Base-by-base conservation (phyloP, 164 flowering plant genomes). In the Liriodendron chinense region DNA sequence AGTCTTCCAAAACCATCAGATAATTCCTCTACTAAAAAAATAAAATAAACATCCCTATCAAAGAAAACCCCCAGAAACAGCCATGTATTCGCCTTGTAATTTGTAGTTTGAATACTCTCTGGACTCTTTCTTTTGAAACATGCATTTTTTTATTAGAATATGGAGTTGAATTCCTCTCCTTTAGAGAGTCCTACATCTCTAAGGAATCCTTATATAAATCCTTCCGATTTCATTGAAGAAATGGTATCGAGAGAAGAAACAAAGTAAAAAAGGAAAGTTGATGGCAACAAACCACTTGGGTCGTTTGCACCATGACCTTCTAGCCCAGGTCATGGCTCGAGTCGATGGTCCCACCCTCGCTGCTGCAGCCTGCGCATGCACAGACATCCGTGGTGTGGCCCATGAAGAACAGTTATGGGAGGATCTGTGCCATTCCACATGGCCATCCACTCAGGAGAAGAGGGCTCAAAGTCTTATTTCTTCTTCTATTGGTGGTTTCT, bases 291-390 rank as follows among this genome's bases (percentile, higher is more conserved):
- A 47, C 12, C 50, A 59, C 47, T 7, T 72, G 53, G 26, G 26
- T 34, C 53, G 22, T 9, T 22, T 79, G 72, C 75, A 76, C 67
- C 65, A 49, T 9, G 81, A 79, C 57, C 66, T 80, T 8, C 68
- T 83, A 14, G 77, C 47, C 9, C 74, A 76, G 63, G 77, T 80
- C 71, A 23, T 83, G 72, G 64, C 70, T 23, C 71, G 57, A 47
- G 78, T 78, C 25, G 82, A 80, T 62, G 83, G 85, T 56, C 62
- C 74, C 1, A 69, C 67, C 47, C 59, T 83, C 57, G 85, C 83
- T 10, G 57, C 80, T 0, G 75, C 74, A 47, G 74, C 80, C 34
- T 83, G 83, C 77, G 57, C 85, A 59, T 81, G 72, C 65, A 67
- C 69, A 13, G 75, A 78, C 1, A 59, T 83, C 72, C 53, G 50